phyloP scores from a whole-genome alignment of 352 stramenopile species.

The Saprolegnia parasitica region DNA sequence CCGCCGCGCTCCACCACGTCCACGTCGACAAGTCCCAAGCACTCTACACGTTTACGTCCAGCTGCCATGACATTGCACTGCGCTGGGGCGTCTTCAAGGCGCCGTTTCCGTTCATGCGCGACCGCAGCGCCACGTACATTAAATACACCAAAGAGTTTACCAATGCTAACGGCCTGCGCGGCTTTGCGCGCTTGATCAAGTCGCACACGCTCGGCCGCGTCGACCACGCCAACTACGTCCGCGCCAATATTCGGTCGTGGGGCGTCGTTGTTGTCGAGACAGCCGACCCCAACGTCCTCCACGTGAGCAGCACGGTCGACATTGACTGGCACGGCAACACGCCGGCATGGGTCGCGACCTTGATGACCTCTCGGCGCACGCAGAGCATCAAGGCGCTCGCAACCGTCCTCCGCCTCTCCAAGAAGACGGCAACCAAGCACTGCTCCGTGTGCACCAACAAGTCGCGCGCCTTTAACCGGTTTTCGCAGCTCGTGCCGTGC shows the following conservation, averaged over 20 bases:
- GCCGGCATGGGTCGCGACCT: not conserved
- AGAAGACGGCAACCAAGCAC: not conserved
- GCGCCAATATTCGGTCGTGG: not conserved
- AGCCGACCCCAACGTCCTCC: not conserved
- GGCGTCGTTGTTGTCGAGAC: not conserved
- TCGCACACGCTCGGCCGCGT: not conserved
- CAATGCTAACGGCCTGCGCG: not conserved
- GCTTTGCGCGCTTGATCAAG: not conserved
- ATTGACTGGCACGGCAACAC: not conserved
- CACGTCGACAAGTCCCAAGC: not conserved
- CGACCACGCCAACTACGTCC: not conserved
- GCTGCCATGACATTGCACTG: not conserved
- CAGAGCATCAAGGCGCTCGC: not conserved
- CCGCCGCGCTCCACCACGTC: not conserved
- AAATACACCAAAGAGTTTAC: not conserved
- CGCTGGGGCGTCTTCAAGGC: not conserved
- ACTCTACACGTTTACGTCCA: not conserved
- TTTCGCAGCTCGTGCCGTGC: slow-evolving; percentile 1
- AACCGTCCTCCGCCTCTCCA: not conserved
- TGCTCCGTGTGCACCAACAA: not conserved
- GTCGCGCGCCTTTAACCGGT: not conserved
- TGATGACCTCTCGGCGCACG: not conserved
- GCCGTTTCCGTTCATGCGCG: not conserved
- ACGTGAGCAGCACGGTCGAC: not conserved
- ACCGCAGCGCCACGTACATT: not conserved